Evolutionary conservation across 306 rosid species (phyloP).

Genomic region (Ormosia emarginata): DNA sequence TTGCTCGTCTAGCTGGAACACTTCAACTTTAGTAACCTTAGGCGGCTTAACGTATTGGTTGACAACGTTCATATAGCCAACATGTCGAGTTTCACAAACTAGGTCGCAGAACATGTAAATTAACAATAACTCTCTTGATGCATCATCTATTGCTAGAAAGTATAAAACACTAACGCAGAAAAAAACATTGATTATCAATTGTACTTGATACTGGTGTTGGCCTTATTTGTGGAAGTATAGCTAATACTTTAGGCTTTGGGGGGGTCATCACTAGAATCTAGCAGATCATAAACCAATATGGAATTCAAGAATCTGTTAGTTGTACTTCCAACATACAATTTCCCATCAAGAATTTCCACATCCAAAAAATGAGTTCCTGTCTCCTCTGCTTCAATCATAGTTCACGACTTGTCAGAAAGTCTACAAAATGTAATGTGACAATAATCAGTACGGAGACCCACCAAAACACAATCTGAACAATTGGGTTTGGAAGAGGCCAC

Average conservation of each 20-base stretch:
- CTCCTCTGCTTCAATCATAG: background rate
- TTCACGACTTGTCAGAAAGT: background rate
- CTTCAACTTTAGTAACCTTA: background rate
- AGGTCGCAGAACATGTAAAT: background rate
- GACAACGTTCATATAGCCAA: background rate
- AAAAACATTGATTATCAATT: background rate
- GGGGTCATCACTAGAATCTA: background rate
- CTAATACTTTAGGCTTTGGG: background rate
- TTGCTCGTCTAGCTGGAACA: background rate
- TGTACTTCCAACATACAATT: background rate
- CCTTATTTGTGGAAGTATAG: background rate
- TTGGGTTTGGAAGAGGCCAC: background rate
- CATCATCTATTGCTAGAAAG: background rate
- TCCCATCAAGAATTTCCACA: background rate
- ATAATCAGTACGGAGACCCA: background rate
- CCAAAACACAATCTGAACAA: background rate
- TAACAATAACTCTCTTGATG: background rate
- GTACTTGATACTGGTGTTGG: background rate
- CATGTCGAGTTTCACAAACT: background rate
- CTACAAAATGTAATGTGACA: background rate
- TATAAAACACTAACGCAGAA: fast-evolving
- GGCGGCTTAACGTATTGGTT: background rate
- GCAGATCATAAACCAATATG: background rate
- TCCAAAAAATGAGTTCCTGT: background rate
- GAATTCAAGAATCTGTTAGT: background rate